Evolutionary conservation across 768 basidiomycete genomes (phyloP).

Genomic region (Trametes elegans): DNA sequence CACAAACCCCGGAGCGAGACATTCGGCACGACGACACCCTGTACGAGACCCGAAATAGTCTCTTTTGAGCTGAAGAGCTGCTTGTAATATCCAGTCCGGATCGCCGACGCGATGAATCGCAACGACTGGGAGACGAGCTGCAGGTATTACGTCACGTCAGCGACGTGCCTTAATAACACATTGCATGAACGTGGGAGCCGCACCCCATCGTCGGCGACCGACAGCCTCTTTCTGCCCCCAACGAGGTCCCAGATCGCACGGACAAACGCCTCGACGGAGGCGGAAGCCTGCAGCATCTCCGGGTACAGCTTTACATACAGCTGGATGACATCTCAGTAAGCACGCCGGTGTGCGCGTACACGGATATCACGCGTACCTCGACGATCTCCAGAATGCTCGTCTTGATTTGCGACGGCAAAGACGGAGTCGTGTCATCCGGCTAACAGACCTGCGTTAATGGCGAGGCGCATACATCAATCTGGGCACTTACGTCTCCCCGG

Average conservation of each 20-base stretch:
- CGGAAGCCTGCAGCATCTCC: constrained; percentile 65
- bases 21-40: constrained; percentile 94
- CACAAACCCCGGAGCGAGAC: constrained; percentile 64
- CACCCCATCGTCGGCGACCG: constrained; percentile 73
- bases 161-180: neutral
- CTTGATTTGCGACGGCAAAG: constrained; percentile 87
- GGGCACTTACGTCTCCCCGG: constrained; percentile 61
- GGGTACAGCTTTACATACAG: constrained; percentile 82
- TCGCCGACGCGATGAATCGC: constrained; percentile 88
- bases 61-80: constrained; percentile 77
- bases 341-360: neutral
- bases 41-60: constrained; percentile 78
- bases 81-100: constrained; percentile 84
- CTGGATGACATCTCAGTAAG: constrained; percentile 33
- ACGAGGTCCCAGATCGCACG: constrained; percentile 89
- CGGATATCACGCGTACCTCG: constrained; percentile 49
- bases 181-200: constrained; percentile 22
- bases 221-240: constrained; percentile 66
- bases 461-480: neutral
- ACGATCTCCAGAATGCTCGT: constrained; percentile 87
- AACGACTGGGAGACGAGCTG: constrained; percentile 90
- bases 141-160: neutral
- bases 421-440: constrained; percentile 81
- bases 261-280: constrained; percentile 72
- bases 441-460: constrained; percentile 26